These are phyloP conservation scores for Wolfiporia cocos DNA, from an alignment of 1,284 basidiomycete species.

Conservation along the genomic window DNA sequence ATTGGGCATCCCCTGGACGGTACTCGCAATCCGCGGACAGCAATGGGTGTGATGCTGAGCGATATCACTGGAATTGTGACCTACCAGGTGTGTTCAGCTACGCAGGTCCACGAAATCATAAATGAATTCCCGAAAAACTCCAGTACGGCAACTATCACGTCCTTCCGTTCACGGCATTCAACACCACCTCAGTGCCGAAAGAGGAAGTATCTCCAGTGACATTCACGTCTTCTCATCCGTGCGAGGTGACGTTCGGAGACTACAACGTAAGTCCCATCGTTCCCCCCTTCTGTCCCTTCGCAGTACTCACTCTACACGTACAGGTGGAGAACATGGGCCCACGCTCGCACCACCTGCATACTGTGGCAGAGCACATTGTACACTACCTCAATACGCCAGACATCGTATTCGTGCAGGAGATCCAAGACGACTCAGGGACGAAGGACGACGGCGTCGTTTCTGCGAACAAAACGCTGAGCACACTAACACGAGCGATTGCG, in stretches of 20 bases:
- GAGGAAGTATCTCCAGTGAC: slow-evolving; percentile 32
- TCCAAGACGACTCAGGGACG: slow-evolving; percentile 57
- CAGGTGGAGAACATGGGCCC: slow-evolving; percentile 58
- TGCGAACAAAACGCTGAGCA: slow-evolving; percentile 49
- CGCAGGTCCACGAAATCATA: too few relatives aligned
- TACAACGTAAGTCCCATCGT: slow-evolving; percentile 42
- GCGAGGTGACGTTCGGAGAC: slow-evolving; percentile 51
- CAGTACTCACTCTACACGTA: background rate
- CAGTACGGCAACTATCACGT: slow-evolving; percentile 47
- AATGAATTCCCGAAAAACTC: too few relatives aligned
- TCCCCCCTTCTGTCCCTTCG: slow-evolving; percentile 1
- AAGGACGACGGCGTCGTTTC: slow-evolving; percentile 49
- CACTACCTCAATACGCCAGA: slow-evolving; percentile 49
- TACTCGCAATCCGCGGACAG: slow-evolving; percentile 43
- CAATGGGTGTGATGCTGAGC: slow-evolving; percentile 40
- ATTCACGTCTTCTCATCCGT: slow-evolving; percentile 33
- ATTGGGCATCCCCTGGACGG: slow-evolving; percentile 51
- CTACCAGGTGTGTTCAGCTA: slow-evolving; percentile 44
- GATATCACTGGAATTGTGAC: slow-evolving; percentile 54
- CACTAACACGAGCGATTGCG: slow-evolving; percentile 44
- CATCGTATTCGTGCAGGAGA: slow-evolving; percentile 61
- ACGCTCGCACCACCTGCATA: slow-evolving; percentile 39
- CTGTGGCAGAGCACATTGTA: slow-evolving; percentile 51
- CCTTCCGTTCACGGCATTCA: slow-evolving; percentile 49
- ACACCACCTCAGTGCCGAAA: slow-evolving; percentile 34